Evolutionary conservation across 306 rosid species (phyloP).

Genomic region (Casuarina glauca): DNA sequence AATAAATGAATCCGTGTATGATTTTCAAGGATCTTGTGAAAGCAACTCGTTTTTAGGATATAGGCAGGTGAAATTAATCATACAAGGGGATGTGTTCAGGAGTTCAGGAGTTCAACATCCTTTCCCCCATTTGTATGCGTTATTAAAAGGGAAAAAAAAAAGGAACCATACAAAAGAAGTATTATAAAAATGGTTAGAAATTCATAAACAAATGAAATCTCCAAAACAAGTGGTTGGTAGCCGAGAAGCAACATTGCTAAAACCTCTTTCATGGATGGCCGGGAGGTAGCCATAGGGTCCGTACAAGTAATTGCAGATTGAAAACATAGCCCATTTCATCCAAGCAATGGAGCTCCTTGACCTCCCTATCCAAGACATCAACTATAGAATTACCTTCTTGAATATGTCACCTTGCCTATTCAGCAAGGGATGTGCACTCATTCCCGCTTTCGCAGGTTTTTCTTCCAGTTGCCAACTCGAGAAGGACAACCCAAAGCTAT

Average conservation of each 20-base stretch:
- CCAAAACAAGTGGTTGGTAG: slow-evolving; percentile 3
- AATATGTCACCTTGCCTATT: slow-evolving; percentile 58
- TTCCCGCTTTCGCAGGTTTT: slow-evolving; percentile 52
- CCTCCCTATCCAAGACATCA: slow-evolving; percentile 55
- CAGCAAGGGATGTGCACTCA: slow-evolving; percentile 61
- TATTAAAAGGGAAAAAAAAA: too few relatives aligned
- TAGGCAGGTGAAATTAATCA: too few relatives aligned
- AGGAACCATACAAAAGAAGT: too few relatives aligned
- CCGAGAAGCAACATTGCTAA: slow-evolving; percentile 38
- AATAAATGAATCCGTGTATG: too few relatives aligned
- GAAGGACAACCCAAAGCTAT: too few relatives aligned
- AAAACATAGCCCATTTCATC: slow-evolving; percentile 59
- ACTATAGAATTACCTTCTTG: slow-evolving; percentile 38
- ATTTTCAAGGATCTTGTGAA: too few relatives aligned
- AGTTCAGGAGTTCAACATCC: too few relatives aligned
- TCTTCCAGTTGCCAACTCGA: slow-evolving; percentile 39
- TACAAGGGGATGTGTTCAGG: too few relatives aligned
- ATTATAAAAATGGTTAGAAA: too few relatives aligned
- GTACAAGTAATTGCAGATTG: slow-evolving; percentile 71
- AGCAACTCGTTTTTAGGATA: too few relatives aligned
- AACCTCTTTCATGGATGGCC: slow-evolving; percentile 82
- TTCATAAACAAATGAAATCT: too few relatives aligned
- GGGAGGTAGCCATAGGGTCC: slow-evolving; percentile 35
- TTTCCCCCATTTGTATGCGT: too few relatives aligned
- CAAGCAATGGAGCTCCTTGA: slow-evolving; percentile 8